These are phyloP conservation scores for Trichoderma aggressivum DNA, from an alignment of 2,329 filamentous ascomycete genomes.

Conservation along the genomic window DNA sequence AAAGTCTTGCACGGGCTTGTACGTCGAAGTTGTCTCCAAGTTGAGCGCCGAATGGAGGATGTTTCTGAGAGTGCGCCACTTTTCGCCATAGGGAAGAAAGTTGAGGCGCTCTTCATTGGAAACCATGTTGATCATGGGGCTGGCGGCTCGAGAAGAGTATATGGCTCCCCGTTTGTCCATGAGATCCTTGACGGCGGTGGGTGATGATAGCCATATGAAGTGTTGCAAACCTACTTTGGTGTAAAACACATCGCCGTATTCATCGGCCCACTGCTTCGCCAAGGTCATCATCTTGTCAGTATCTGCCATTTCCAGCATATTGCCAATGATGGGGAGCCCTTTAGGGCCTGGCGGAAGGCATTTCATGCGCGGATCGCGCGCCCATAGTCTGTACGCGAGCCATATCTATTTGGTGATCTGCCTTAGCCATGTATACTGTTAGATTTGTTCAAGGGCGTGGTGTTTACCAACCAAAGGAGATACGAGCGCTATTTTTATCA, in stretches of 20 bases:
- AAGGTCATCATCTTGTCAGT: conserved; percentile 30
- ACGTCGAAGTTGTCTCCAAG: conserved; percentile 18
- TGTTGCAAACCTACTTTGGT: conserved; percentile 48
- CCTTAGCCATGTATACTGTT: background rate
- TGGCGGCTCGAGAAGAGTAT: conserved; percentile 42
- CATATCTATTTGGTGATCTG: background rate
- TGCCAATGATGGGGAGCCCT: conserved; percentile 25
- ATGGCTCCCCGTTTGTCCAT: conserved; percentile 48
- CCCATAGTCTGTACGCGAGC: background rate
- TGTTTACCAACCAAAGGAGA: background rate
- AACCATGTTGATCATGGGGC: conserved; percentile 24
- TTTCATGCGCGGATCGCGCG: conserved; percentile 5
- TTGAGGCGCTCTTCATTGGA: conserved; percentile 17
- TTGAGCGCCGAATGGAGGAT: conserved; percentile 19
- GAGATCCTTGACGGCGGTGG: conserved; percentile 47
- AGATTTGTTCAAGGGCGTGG: background rate
- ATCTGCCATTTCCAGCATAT: conserved; percentile 28
- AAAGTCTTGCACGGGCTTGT: conserved; percentile 23
- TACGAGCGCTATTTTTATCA: background rate
- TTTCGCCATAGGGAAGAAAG: conserved; percentile 14
- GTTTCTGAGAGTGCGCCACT: conserved; percentile 10
- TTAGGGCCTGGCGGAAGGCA: conserved; percentile 21
- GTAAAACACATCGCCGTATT: conserved; percentile 51
- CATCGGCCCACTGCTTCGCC: conserved; percentile 46
- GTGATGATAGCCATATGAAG: conserved; percentile 45